Percentiles rank a stretch among this genome's conserved stretches.
These are phyloP conservation scores for Lenwebbia sp. DNA, from an alignment of 345 rosid species.

Conservation along the genomic window DNA sequence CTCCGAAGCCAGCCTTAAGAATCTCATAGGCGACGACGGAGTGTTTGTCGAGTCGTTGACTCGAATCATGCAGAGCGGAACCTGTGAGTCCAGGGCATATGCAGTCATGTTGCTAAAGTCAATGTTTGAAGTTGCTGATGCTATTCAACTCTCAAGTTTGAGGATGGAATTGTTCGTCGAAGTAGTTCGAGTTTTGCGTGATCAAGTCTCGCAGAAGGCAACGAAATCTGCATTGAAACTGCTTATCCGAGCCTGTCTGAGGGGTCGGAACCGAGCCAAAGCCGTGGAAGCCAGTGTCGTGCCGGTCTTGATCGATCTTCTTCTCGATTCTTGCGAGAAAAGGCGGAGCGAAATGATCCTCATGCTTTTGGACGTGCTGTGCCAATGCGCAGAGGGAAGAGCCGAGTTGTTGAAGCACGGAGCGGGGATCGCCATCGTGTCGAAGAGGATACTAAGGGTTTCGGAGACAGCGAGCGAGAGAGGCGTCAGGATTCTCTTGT, in stretches of 20 bases:
- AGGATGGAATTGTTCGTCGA: constrained; percentile 26
- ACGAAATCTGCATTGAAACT: constrained; percentile 47
- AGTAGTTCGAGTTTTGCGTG: constrained; percentile 33
- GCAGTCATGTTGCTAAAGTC: constrained; percentile 31
- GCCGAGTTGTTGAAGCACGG: constrained; percentile 52
- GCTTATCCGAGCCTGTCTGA: constrained; percentile 33
- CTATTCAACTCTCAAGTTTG: constrained; percentile 30
- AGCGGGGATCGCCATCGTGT: constrained; percentile 59
- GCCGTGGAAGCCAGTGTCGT: constrained; percentile 54
- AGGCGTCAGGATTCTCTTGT: constrained; percentile 48
- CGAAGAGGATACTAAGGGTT: constrained; percentile 64
- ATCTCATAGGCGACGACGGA: constrained; percentile 25
- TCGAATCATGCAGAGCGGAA: constrained; percentile 31
- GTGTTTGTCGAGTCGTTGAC: constrained; percentile 36
- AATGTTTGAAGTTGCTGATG: constrained; percentile 40
- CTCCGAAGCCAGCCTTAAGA: constrained; percentile 49
- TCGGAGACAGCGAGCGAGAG: constrained; percentile 53
- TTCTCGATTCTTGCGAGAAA: constrained; percentile 43
- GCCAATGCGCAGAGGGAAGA: constrained; percentile 68
- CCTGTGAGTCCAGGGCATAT: constrained; percentile 39
- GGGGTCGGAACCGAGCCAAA: constrained; percentile 62
- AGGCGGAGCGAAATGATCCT: constrained; percentile 43
- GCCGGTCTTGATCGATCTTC: constrained; percentile 41
- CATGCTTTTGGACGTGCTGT: constrained; percentile 38
- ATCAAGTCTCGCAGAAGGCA: constrained; percentile 48